Evolutionary conservation across 257 asterid species (phyloP).

Genomic region (Apocynum venetum): DNA sequence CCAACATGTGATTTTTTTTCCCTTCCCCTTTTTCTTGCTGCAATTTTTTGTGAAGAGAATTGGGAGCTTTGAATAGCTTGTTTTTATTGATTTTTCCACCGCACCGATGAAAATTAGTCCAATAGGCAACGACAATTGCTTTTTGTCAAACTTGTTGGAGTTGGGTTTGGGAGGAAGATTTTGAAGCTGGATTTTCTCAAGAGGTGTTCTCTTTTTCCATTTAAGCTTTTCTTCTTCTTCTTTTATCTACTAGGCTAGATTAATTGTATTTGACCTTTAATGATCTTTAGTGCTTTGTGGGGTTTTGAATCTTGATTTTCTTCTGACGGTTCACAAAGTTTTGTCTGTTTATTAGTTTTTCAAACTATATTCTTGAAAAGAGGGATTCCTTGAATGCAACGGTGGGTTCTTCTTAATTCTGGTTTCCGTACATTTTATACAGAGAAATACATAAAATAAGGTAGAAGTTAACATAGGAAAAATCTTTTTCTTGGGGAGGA

Average conservation of each 20-base stretch:
- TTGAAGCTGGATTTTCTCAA: constrained; percentile 13
- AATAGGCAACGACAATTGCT: neutral
- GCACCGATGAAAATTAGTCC: neutral
- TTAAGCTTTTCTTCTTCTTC: neutral
- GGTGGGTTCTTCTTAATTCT: neutral
- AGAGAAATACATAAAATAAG: neutral
- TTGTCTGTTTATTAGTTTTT: constrained; percentile 1
- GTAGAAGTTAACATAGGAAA: neutral
- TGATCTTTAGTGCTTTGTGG: neutral
- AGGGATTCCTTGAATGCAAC: neutral
- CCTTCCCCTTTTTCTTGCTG: neutral
- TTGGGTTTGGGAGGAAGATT: neutral
- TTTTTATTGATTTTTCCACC: neutral
- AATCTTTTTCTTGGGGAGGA: constrained; percentile 6
- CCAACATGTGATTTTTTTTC: constrained; percentile 13
- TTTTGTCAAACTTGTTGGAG: neutral
- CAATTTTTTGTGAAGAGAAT: neutral
- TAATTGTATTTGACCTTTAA: neutral
- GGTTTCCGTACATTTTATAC: constrained; percentile 7
- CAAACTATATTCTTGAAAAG: neutral
- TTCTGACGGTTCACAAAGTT: neutral
- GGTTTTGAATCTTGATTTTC: constrained; percentile 14
- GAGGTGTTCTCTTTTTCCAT: constrained; percentile 7
- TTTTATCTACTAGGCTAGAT: neutral
- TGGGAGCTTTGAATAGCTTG: neutral